Percentiles rank a stretch among this genome's conserved stretches.
phyloP scores from a whole-genome alignment of 495 filamentous ascomycete genomes.

The Neurospora sp. region DNA sequence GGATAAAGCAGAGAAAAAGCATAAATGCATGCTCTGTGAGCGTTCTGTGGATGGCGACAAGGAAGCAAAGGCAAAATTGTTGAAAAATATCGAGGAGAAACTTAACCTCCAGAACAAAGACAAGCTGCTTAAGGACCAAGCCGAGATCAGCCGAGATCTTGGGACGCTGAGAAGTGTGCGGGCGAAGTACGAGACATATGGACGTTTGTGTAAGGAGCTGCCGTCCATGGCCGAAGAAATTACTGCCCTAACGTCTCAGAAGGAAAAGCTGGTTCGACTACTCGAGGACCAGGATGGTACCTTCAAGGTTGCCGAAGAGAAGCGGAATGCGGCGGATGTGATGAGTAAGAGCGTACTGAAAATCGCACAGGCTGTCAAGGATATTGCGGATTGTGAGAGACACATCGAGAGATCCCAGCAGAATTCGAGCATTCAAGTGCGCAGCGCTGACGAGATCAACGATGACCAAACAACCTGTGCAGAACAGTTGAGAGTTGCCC shows the following conservation, averaged over 20 bases:
- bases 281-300: conserved; percentile 65
- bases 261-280: conserved; percentile 48
- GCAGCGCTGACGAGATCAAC: conserved; percentile 75
- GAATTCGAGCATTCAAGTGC: conserved; percentile 48
- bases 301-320: conserved; percentile 53
- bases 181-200: conserved; percentile 62
- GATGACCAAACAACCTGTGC: conserved; percentile 55
- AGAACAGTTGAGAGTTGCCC: conserved; percentile 56
- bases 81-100: conserved; percentile 50
- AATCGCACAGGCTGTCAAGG: conserved; percentile 61
- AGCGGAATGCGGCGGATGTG: conserved; percentile 63
- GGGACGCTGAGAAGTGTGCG: conserved; percentile 47
- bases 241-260: conserved; percentile 40
- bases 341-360: conserved; percentile 64
- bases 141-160: conserved; percentile 42
- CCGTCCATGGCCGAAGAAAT: conserved; percentile 57
- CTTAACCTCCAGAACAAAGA: conserved; percentile 34
- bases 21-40: conserved; percentile 63
- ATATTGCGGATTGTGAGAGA: conserved; percentile 56
- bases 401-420: conserved; percentile 69
- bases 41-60: conserved; percentile 46
- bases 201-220: conserved; percentile 59
- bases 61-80: conserved; percentile 44
- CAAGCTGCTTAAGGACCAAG: conserved; percentile 43
- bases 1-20: conserved; percentile 45